Base-by-base conservation (phyloP, 768 basidiomycete species). In the Russula emetica region DNA sequence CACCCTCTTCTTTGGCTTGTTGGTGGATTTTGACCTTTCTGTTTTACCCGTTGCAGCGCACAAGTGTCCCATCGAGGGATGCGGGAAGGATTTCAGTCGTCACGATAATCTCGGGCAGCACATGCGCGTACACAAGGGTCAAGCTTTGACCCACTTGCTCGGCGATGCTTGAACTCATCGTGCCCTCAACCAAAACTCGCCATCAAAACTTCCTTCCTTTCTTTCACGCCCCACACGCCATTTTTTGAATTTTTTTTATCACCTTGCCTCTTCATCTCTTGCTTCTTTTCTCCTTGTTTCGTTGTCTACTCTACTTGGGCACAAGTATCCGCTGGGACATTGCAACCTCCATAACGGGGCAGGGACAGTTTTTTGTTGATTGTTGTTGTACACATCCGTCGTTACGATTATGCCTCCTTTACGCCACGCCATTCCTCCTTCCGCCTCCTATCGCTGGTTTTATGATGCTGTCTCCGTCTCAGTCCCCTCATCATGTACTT, bases 21-120 rank as follows among this genome's bases (percentile, higher is more conserved):
- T 51, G 32, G 51, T 65, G 68, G 68, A 36, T 69, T 51, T 61
- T 65, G 55, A 64, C 20, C 32, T 32, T 32, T 20, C 8, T 20
- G 13, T 6, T 32, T 32, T 32, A 7, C 8, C 30, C 32, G 44
- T 53, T 61, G 34, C 71, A 94, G 92, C 93, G 62, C 88, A 88
- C 75, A 83, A 83, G 70, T 94, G 92, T 75, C 85, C 86, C 26
- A 84, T 85, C 73, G 86, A 87, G 36, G 85, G 84, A 16, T 94
- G 92, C 71, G 85, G 82, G 58, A 92, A 92, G 78, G 85, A 85
- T 67, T 94, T 94, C 72, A 89, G 87, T 70, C 80, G 93, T 54
- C 89, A 90, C 70, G 93, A 94, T 73, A 94, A 94, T 71, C 82
- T 94, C 52, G 85, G 86, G 51, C 92, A 94, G 75, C 92, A 94